Evolutionary conservation across 148 eudicot species (phyloP).

Genomic region (Selenicereus undatus): DNA sequence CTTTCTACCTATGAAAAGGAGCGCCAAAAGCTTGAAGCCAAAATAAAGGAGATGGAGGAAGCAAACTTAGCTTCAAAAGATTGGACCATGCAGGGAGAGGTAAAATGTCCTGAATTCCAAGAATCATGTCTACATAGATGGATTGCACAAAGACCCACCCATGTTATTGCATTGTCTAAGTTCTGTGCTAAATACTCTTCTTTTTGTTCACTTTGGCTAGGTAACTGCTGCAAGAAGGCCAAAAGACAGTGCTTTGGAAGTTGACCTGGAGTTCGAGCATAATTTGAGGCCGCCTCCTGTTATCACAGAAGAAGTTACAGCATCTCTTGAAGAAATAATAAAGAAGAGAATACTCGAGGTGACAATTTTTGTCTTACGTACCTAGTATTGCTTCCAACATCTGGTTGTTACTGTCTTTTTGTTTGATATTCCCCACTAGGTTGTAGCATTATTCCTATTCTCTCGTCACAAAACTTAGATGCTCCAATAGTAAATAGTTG

Average conservation of each 20-base stretch:
- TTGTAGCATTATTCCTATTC: not conserved
- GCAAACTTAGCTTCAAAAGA: conserved; percentile 71
- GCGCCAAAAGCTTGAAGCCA: conserved; percentile 50
- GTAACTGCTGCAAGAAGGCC: conserved; percentile 90
- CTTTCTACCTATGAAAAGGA: conserved; percentile 80
- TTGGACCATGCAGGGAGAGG: conserved; percentile 98
- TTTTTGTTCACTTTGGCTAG: conserved; percentile 31
- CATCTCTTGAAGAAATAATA: conserved; percentile 79
- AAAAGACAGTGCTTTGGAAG: conserved; percentile 90
- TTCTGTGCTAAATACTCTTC: not conserved
- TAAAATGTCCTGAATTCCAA: conserved; percentile 17
- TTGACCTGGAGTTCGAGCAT: conserved; percentile 90
- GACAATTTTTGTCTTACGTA: not conserved
- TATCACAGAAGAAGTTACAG: conserved; percentile 86
- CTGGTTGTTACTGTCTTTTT: not conserved
- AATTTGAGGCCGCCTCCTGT: conserved; percentile 92
- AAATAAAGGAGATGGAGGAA: conserved; percentile 82
- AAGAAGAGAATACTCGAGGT: conserved; percentile 92
- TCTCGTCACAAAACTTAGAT: not conserved
- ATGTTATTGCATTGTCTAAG: not conserved
- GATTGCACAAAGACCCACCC: not conserved
- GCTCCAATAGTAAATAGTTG: not conserved
- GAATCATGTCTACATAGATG: not conserved
- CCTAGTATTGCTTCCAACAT: no score
- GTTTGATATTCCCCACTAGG: not conserved